phyloP scores from a whole-genome alignment of 1,139 yeast genomes.

The Saccharomyces pastorianus region DNA sequence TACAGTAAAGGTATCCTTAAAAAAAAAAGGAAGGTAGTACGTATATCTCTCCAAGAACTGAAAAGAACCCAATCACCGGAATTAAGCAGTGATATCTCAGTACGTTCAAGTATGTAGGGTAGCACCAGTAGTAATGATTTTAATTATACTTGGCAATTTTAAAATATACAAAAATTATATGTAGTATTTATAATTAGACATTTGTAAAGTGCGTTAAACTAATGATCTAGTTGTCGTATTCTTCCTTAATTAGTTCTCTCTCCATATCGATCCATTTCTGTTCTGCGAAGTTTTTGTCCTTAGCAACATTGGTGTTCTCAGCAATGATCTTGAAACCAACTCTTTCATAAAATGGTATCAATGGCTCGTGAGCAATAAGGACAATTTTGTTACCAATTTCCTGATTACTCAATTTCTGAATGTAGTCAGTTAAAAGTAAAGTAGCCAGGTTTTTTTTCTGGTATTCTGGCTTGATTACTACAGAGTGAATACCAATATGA shows the following conservation, averaged over 20 bases:
- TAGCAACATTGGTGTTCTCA: slow-evolving; percentile 26
- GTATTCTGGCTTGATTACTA: slow-evolving; percentile 71
- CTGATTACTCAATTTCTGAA: slow-evolving; percentile 82
- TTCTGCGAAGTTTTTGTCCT: slow-evolving; percentile 25
- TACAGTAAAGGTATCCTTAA: neutral
- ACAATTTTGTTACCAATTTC: slow-evolving; percentile 74
- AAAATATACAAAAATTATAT: neutral
- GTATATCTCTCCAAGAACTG: neutral
- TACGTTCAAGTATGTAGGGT: neutral
- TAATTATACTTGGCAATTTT: neutral
- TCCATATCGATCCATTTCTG: slow-evolving; percentile 33
- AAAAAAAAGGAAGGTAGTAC: neutral
- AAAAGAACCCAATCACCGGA: neutral
- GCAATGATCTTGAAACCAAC: slow-evolving; percentile 51
- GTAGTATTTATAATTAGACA: neutral
- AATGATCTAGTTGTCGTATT: slow-evolving; percentile 22
- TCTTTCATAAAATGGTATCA: slow-evolving; percentile 69
- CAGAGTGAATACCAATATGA: slow-evolving; percentile 72
- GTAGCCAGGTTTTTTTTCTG: slow-evolving; percentile 80
- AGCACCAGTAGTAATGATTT: neutral
- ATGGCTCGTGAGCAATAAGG: slow-evolving; percentile 60
- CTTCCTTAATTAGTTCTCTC: slow-evolving; percentile 31
- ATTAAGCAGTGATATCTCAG: neutral
- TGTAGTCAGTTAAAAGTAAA: slow-evolving; percentile 74
- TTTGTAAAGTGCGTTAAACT: neutral